phyloP scores from a whole-genome alignment of 345 rosid species.

The Murraya paniculata region DNA sequence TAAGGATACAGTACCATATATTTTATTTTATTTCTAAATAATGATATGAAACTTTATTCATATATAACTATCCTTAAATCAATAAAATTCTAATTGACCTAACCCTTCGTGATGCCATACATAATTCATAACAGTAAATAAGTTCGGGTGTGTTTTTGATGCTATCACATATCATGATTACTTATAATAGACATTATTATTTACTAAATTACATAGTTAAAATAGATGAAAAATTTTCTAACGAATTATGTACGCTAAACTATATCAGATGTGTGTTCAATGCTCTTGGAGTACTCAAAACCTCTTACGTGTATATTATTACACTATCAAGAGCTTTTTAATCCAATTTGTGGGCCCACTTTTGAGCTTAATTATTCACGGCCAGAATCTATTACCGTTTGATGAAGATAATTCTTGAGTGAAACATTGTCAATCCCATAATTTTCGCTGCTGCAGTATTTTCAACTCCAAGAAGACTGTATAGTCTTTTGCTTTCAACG shows the following conservation, averaged over 20 bases:
- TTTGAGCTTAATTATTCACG: too few relatives aligned
- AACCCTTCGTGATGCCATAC: neutral
- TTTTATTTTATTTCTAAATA: neutral
- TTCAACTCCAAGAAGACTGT: neutral
- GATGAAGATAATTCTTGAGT: neutral
- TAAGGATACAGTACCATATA: neutral
- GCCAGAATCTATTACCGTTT: neutral
- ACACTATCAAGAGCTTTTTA: neutral
- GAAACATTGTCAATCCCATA: constrained; percentile 6
- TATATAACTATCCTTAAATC: neutral
- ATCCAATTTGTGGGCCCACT: constrained; percentile 7
- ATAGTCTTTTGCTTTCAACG: too few relatives aligned
- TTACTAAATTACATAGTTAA: too few relatives aligned
- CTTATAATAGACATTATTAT: too few relatives aligned
- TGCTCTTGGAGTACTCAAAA: too few relatives aligned
- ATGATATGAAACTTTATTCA: neutral
- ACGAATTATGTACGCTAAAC: too few relatives aligned
- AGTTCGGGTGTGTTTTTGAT: neutral
- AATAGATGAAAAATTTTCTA: too few relatives aligned
- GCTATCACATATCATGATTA: too few relatives aligned
- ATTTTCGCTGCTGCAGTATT: neutral
- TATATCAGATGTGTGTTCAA: too few relatives aligned
- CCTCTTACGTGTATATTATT: too few relatives aligned
- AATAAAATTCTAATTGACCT: neutral
- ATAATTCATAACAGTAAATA: neutral